Conservation (phyloP, 2,329 filamentous ascomycete species). For the Sporothrix curviconia region DNA sequence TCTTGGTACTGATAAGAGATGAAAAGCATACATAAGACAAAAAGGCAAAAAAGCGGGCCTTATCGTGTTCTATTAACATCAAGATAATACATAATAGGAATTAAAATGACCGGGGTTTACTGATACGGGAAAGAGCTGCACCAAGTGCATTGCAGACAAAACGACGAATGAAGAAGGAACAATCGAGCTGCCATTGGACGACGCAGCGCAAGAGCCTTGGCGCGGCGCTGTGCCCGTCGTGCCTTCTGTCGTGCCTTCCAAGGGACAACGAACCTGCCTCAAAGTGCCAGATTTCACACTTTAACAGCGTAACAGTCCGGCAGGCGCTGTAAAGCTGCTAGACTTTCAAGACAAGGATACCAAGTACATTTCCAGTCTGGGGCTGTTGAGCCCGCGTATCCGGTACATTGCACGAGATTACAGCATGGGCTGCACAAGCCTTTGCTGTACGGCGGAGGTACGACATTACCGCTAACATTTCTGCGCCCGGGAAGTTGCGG, state of each 20-base stretch:
- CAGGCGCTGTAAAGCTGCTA: too few relatives aligned
- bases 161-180: slow-evolving; percentile 4
- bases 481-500: slow-evolving; percentile 10
- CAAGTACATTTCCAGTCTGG: too few relatives aligned
- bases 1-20: slow-evolving; percentile 19
- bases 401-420: neutral
- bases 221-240: neutral
- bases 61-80: slow-evolving; percentile 30
- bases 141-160: neutral
- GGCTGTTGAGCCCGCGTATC: slow-evolving; percentile 1
- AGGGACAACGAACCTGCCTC: too few relatives aligned
- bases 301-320: too few relatives aligned
- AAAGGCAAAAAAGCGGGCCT: slow-evolving; percentile 21
- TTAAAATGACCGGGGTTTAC: slow-evolving; percentile 2
- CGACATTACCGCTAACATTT: slow-evolving; percentile 11
- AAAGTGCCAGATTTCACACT: too few relatives aligned
- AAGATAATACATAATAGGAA: slow-evolving; percentile 34
- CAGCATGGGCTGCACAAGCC: neutral
- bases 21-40: slow-evolving; percentile 14
- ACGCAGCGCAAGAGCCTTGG: slow-evolving; percentile 6
- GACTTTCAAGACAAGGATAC: too few relatives aligned
- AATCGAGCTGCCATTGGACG: slow-evolving; percentile 8
- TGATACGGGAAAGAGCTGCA: slow-evolving; percentile 1
- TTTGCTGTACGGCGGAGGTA: neutral
- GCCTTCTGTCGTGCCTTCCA: neutral